These are phyloP conservation scores for Mesotaenium endlicherianum DNA, from an alignment of 139 green algal species.

Conservation along the genomic window DNA sequence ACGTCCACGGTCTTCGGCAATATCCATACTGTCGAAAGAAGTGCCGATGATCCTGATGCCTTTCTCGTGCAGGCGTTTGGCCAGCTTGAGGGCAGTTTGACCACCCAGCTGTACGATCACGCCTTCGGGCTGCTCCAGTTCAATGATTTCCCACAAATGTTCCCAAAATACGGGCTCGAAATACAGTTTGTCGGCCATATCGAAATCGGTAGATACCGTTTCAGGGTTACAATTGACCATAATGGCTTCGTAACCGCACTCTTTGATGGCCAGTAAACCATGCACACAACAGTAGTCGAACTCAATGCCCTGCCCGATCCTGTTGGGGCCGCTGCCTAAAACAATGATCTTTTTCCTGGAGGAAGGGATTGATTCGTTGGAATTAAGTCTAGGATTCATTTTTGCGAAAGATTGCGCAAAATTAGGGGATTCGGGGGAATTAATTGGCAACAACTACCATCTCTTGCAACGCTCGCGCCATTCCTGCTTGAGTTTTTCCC, in stretches of 20 bases:
- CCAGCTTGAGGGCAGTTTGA: slow-evolving; percentile 93
- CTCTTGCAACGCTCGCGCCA: too few relatives aligned
- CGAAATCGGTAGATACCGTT: slow-evolving; percentile 92
- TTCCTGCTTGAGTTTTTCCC: too few relatives aligned
- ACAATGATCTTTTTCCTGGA: slow-evolving; percentile 90
- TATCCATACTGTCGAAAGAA: slow-evolving; percentile 84
- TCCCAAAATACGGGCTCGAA: slow-evolving; percentile 92
- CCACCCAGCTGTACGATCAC: too few relatives aligned
- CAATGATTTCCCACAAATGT: too few relatives aligned
- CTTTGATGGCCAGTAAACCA: slow-evolving; percentile 80
- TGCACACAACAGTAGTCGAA: slow-evolving; percentile 99
- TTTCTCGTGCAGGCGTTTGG: slow-evolving; percentile 37
- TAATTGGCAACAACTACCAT: too few relatives aligned
- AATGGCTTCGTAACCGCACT: slow-evolving; percentile 90
- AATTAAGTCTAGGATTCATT: too few relatives aligned
- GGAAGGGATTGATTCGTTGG: too few relatives aligned
- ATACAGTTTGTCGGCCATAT: slow-evolving; percentile 94
- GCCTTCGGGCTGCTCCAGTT: too few relatives aligned
- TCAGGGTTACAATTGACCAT: slow-evolving; percentile 99
- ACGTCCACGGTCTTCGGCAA: slow-evolving; percentile 87
- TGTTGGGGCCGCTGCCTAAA: slow-evolving; percentile 92
- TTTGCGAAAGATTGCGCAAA: too few relatives aligned
- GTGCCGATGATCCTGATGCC: slow-evolving; percentile 89
- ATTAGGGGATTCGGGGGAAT: too few relatives aligned
- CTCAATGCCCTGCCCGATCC: slow-evolving; percentile 98